Conservation (phyloP, 306 rosid genomes). For the Trifolium dubium region DNA sequence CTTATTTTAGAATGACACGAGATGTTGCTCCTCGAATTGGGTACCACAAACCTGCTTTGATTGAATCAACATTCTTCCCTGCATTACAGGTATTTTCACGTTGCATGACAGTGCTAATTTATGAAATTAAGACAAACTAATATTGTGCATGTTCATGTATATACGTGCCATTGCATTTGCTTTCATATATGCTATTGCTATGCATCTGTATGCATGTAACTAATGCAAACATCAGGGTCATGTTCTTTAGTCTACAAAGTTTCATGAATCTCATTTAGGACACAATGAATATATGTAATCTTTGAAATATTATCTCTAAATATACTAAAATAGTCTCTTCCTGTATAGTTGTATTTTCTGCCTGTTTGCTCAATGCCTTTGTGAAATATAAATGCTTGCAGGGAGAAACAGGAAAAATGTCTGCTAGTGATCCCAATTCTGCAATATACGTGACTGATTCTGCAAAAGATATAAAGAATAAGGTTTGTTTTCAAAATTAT, state of each 20-base stretch:
- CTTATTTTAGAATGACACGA: conserved; percentile 95
- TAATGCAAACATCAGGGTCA: background rate
- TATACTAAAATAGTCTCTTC: conserved; percentile 6
- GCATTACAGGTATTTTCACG: conserved; percentile 78
- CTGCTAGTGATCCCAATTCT: conserved; percentile 97
- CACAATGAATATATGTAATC: conserved; percentile 9
- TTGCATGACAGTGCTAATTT: conserved; percentile 6
- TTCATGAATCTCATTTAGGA: background rate
- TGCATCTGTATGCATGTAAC: background rate
- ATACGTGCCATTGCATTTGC: background rate
- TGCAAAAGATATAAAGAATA: conserved; percentile 76
- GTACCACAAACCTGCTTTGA: conserved; percentile 84
- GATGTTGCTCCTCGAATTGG: conserved; percentile 95
- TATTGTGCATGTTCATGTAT: conserved; percentile 20
- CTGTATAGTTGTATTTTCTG: conserved; percentile 21
- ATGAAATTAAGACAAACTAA: background rate
- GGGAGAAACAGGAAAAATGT: conserved; percentile 98
- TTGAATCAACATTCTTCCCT: conserved; percentile 87
- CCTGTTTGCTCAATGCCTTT: conserved; percentile 27
- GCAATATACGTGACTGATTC: conserved; percentile 98
- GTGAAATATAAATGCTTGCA: conserved; percentile 54
- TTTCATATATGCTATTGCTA: conserved; percentile 6
- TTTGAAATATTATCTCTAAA: conserved; percentile 12
- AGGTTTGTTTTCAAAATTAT: conserved; percentile 57
- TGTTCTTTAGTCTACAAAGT: conserved; percentile 4